A percentile compares a stretch with the other conserved stretches of the same genome.
Evolutionary conservation across 2,329 filamentous ascomycete species (phyloP).

Genomic region (Beauveria sp.): DNA sequence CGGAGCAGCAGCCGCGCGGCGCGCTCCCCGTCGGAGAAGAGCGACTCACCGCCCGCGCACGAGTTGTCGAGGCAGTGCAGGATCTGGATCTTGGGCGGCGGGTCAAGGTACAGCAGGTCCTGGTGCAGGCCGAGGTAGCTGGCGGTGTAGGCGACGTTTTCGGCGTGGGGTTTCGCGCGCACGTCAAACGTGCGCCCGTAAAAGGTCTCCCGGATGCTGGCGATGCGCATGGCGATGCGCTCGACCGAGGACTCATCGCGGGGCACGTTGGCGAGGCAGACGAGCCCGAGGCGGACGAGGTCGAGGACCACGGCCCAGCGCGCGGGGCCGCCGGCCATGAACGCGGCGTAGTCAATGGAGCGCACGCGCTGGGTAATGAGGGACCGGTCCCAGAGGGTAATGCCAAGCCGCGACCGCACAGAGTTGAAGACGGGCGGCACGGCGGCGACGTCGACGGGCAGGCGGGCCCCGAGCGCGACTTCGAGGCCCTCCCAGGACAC

Average conservation of each 20-base stretch:
- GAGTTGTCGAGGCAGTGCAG: conserved; percentile 84
- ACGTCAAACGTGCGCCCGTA: conserved; percentile 93
- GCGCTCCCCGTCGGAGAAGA: conserved; percentile 72
- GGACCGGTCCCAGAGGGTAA: conserved; percentile 34
- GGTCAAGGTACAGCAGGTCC: conserved; percentile 80
- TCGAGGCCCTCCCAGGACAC: conserved; percentile 31
- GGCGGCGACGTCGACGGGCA: conserved; percentile 17
- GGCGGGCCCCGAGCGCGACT: conserved; percentile 20
- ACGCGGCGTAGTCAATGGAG: conserved; percentile 62
- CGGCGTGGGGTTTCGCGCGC: conserved; percentile 68
- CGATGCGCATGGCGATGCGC: conserved; percentile 63
- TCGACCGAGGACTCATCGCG: conserved; percentile 57
- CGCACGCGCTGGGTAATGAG: conserved; percentile 35
- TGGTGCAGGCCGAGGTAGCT: conserved; percentile 82
- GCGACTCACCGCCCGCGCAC: conserved; percentile 70
- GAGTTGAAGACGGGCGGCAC: conserved; percentile 16
- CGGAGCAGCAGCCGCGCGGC: conserved; percentile 38
- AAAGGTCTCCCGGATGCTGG: conserved; percentile 75
- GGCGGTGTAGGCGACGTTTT: conserved; percentile 88
- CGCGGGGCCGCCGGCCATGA: conserved; percentile 47
- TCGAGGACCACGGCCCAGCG: conserved; percentile 56
- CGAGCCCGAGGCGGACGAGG: conserved; percentile 60
- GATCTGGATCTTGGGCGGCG: conserved; percentile 75
- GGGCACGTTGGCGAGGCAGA: conserved; percentile 72
- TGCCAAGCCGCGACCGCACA: conserved; percentile 25